A percentile compares a stretch with the other conserved stretches of the same genome.
Conservation (phyloP, 2,329 filamentous ascomycete species). For the Lachnellula occidentalis region DNA sequence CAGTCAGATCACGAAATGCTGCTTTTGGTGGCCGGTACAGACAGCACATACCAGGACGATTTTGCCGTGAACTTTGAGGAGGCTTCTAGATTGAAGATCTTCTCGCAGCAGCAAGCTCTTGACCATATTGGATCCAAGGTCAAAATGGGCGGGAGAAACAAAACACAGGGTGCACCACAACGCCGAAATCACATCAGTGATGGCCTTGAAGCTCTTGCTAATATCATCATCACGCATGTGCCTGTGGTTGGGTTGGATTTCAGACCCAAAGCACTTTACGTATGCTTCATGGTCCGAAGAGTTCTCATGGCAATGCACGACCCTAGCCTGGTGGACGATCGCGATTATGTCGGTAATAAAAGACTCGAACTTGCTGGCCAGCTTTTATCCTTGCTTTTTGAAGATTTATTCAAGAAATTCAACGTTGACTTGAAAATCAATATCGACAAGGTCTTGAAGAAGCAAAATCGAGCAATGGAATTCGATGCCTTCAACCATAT, state of each 20-base stretch:
- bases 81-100: conserved; percentile 74
- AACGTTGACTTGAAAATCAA: conserved; percentile 82
- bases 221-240: conserved; percentile 91
- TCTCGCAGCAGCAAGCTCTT: conserved; percentile 90
- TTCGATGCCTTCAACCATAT: conserved; percentile 86
- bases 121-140: conserved; percentile 86
- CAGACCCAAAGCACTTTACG: conserved; percentile 91
- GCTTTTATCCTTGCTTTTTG: conserved; percentile 86
- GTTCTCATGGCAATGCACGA: conserved; percentile 93
- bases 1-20: conserved; percentile 94
- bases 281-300: conserved; percentile 95
- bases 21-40: conserved; percentile 80
- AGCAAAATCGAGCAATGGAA: conserved; percentile 80
- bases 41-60: conserved; percentile 86
- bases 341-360: conserved; percentile 98
- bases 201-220: conserved; percentile 85
- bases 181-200: conserved; percentile 83
- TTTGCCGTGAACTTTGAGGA: conserved; percentile 96
- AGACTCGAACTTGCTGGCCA: conserved; percentile 91
- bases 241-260: conserved; percentile 89
- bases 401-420: conserved; percentile 97
- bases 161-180: conserved; percentile 45
- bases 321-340: conserved; percentile 83
- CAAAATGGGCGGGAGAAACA: conserved; percentile 69
- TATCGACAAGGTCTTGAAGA: conserved; percentile 93